Conservation (phyloP, 495 filamentous ascomycete genomes). For the Penicillium diatomitis region DNA sequence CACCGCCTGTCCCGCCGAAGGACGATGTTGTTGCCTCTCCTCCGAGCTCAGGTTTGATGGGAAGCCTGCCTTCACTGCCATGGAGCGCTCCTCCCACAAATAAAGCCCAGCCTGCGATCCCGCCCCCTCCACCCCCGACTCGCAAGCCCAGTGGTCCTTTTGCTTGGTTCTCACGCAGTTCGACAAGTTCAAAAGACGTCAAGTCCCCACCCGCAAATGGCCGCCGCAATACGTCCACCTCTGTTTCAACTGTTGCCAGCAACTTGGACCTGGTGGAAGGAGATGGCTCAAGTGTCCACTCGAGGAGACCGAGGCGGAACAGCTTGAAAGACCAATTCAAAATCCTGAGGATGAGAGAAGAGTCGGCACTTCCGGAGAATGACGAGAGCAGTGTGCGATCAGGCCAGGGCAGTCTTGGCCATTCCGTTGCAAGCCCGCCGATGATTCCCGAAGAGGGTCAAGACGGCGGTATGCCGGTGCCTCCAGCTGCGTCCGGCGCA, state of each 20-base stretch:
- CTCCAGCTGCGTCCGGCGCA: constrained; percentile 29
- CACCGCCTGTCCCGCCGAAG: constrained; percentile 41
- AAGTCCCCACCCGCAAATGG: constrained; percentile 40
- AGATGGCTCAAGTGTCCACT: constrained; percentile 32
- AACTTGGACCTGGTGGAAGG: constrained; percentile 64
- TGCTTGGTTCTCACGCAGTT: constrained; percentile 74
- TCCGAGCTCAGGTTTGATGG: constrained; percentile 34
- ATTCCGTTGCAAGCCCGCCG: constrained; percentile 46
- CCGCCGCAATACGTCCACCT: constrained; percentile 64
- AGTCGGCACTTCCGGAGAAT: constrained; percentile 47
- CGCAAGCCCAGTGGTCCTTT: constrained; percentile 75
- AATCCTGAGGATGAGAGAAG: constrained; percentile 68
- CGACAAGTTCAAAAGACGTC: constrained; percentile 50
- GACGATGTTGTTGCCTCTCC: constrained; percentile 36
- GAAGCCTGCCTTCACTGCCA: constrained; percentile 41
- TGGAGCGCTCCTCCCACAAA: constrained; percentile 37
- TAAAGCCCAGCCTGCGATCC: constrained; percentile 30
- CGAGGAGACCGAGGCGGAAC: constrained; percentile 46
- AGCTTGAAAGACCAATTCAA: constrained; percentile 84
- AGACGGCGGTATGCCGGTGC: constrained; percentile 13
- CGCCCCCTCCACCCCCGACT: constrained; percentile 36
- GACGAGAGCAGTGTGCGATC: constrained; percentile 30
- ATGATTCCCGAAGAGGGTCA: constrained; percentile 48
- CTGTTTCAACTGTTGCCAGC: constrained; percentile 62
- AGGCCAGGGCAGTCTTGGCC: constrained; percentile 36